Conservation (phyloP, 1,139 yeast species). For the Scheffersomyces titani region DNA sequence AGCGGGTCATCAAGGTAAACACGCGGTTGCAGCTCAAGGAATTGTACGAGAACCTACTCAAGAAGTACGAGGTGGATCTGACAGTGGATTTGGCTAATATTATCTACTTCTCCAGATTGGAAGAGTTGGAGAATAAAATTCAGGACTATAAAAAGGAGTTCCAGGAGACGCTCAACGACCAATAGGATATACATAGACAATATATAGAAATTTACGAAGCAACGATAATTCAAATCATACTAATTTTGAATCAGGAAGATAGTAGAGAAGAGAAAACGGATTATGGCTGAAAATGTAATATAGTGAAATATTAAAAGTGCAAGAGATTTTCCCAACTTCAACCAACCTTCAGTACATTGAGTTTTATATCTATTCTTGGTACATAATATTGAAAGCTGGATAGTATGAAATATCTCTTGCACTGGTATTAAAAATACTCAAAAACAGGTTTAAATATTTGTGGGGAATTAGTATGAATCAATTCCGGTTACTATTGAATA, state of each 20-base stretch:
- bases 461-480: too few relatives aligned
- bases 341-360: not conserved
- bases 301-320: too few relatives aligned
- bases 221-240: not conserved
- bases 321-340: not conserved
- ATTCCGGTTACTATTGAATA: too few relatives aligned
- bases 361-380: too few relatives aligned
- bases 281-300: not conserved
- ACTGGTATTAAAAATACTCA: too few relatives aligned
- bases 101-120: slow-evolving; percentile 18
- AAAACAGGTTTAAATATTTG: too few relatives aligned
- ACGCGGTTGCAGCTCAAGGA: slow-evolving; percentile 13
- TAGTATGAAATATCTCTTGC: too few relatives aligned
- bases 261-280: not conserved
- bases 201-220: not conserved
- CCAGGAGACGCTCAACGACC: slow-evolving; percentile 6
- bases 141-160: slow-evolving; percentile 13
- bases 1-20: slow-evolving; percentile 7
- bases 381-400: too few relatives aligned
- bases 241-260: not conserved
- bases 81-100: slow-evolving; percentile 26
- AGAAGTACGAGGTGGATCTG: slow-evolving; percentile 15
- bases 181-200: not conserved
- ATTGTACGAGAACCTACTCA: slow-evolving; percentile 17
- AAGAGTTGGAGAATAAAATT: slow-evolving; percentile 17